Percentiles rank a stretch among this genome's conserved stretches.
These are phyloP conservation scores for Globisporangium polare DNA, from an alignment of 352 stramenopile genomes.

Conservation along the genomic window DNA sequence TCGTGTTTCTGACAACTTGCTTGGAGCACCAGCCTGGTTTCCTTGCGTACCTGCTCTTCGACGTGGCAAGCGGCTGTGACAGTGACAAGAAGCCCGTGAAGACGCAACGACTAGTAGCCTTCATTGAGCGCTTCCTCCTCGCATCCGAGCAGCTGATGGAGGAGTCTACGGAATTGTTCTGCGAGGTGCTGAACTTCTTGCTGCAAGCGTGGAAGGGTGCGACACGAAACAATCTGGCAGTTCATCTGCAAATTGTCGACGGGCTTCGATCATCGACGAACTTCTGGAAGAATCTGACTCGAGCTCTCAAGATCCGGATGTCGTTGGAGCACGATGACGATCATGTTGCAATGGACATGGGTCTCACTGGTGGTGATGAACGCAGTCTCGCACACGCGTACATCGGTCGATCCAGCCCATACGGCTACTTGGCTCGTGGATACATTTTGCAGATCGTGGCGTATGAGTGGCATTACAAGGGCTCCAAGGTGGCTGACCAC, in stretches of 20 bases:
- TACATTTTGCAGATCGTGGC: conserved; percentile 61
- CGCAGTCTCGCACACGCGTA: conserved; percentile 22
- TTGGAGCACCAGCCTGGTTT: conserved; percentile 62
- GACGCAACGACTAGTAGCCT: conserved; percentile 25
- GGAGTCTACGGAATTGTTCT: conserved; percentile 52
- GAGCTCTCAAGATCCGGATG: conserved; percentile 53
- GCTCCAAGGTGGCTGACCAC: conserved; percentile 27
- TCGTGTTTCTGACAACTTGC: conserved; percentile 50
- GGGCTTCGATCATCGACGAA: conserved; percentile 27
- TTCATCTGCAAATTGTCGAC: conserved; percentile 48
- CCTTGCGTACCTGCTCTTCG: conserved; percentile 49
- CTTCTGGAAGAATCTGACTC: conserved; percentile 65
- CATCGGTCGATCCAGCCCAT: conserved; percentile 49
- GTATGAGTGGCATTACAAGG: conserved; percentile 60
- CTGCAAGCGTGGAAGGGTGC: conserved; percentile 57
- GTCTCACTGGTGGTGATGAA: conserved; percentile 29
- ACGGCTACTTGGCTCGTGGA: conserved; percentile 50
- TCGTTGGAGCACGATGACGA: conserved; percentile 38
- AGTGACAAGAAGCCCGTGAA: conserved; percentile 15
- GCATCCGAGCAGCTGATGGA: conserved; percentile 60
- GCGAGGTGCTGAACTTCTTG: conserved; percentile 47
- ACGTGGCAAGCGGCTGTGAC: conserved; percentile 17
- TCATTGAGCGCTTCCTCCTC: conserved; percentile 51
- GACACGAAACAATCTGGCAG: conserved; percentile 23
- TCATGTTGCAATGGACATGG: conserved; percentile 33